Conservation (phyloP, 2,329 filamentous ascomycete genomes). For the Ophiostoma pallidulum region DNA sequence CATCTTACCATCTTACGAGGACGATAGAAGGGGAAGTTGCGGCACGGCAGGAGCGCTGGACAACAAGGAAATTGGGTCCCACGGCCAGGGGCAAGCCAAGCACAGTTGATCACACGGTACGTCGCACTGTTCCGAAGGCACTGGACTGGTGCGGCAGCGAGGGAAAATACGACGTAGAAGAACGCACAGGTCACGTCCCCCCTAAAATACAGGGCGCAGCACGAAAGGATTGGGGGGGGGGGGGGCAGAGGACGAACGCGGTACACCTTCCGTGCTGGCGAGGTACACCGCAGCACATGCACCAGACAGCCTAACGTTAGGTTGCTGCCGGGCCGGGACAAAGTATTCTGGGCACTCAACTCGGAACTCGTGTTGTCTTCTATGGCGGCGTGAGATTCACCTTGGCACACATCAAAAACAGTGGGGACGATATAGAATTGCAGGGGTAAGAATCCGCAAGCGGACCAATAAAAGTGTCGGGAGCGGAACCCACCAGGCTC, state of each 20-base stretch:
- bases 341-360: not conserved
- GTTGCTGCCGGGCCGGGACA: not conserved
- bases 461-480: too few species aligned
- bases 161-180: not conserved
- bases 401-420: not conserved
- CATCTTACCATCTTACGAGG: not conserved
- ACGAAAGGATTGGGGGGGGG: too few species aligned
- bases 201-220: not conserved
- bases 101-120: not conserved
- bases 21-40: not conserved
- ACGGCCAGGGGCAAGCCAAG: slow-evolving; percentile 6
- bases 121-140: not conserved
- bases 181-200: not conserved
- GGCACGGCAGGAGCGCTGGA: not conserved
- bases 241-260: not conserved
- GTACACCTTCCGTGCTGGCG: not conserved
- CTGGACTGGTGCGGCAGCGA: not conserved
- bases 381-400: too few species aligned
- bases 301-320: not conserved
- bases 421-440: slow-evolving; percentile 3
- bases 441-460: slow-evolving; percentile 7
- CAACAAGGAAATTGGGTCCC: slow-evolving; percentile 2
- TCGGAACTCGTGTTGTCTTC: too few species aligned
- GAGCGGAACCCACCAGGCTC: too few species aligned
- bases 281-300: not conserved